Conservation (phyloP, 2,329 filamentous ascomycete genomes). For the Xylogone sp. region DNA sequence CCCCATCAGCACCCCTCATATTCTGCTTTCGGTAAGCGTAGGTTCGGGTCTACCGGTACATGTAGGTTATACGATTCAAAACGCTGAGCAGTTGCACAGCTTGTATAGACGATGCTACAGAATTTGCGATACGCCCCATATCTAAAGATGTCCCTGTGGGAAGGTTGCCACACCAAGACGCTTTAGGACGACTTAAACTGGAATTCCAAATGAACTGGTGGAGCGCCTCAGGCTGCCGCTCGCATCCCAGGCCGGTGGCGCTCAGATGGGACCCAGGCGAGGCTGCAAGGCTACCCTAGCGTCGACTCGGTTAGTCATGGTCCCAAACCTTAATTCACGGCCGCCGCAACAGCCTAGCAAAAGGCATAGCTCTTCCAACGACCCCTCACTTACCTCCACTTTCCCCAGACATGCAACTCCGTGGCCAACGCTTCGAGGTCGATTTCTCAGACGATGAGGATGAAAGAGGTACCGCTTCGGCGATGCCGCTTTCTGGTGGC, state of each 20-base stretch:
- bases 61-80: too few species aligned
- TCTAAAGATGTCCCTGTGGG: too few species aligned
- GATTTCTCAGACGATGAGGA: conserved; percentile 53
- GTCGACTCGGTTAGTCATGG: neutral
- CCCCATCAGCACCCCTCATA: too few species aligned
- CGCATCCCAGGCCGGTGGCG: neutral
- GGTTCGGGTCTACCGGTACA: too few species aligned
- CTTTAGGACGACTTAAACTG: too few species aligned
- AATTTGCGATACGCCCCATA: too few species aligned
- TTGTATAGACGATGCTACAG: too few species aligned
- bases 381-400: conserved; percentile 3
- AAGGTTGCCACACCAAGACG: too few species aligned
- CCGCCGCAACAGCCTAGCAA: neutral
- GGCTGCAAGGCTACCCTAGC: neutral
- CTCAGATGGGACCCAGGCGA: neutral
- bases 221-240: neutral
- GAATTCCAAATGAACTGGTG: neutral
- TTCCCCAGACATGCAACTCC: conserved; percentile 42
- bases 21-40: too few species aligned
- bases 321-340: neutral
- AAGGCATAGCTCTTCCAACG: neutral
- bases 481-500: conserved; percentile 21
- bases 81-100: too few species aligned
- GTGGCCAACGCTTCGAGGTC: conserved; percentile 58
- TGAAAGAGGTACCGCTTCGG: conserved; percentile 28